Base-by-base conservation (phyloP, 768 basidiomycete genomes). In the Lentinula sp. region DNA sequence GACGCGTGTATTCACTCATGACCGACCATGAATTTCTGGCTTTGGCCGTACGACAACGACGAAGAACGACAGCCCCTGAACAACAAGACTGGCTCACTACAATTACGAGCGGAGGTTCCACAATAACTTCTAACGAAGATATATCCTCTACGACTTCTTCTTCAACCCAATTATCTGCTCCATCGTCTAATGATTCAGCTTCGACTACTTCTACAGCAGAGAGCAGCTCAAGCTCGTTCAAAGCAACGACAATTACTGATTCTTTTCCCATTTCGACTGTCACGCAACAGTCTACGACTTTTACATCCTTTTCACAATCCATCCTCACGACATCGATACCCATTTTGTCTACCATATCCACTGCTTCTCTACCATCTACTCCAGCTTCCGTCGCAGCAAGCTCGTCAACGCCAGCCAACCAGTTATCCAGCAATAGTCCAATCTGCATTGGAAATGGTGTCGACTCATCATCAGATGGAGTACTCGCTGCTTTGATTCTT, bases 381-480 rank as follows among this genome's bases (percentile, higher is more conserved):
- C 66, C 69, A 7, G 66, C 65, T 42, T 66, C 70, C 33, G 69
- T 68, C 35, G 64, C 66, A 16, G 64, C 70, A 60, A 71, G 69
- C 35, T 65, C 71, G n/a, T 55, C 66, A 28, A 63, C 59, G 28
- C 61, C 54, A 9, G 53, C 36, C 23, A 56, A 58, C 56, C 41
- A 68, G 41, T 59, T 67, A 60, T 66, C 63, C 35, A 56, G 69
- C n/a, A 57, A 69, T 39, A 66, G 67, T 37, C 65, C 78, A 15
- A 73, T 87, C 2, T 91, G 90, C 69, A 77, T 85, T 57, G 90
- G 90, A 39, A 65, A 81, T 32, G 87, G 87, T 3, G 62, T 89
- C 33, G 90, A 91, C 71, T 77, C 83, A 32, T 79, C 82, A 15
- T 79, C 85, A 7, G 75, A 81, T 62, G 90, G 90, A 12, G 68